Evolutionary conservation across 371 early-diverging fungal genomes (phyloP), one percentile per base, ranked within the genome.

Genomic region (Circinella umbellata): DNA sequence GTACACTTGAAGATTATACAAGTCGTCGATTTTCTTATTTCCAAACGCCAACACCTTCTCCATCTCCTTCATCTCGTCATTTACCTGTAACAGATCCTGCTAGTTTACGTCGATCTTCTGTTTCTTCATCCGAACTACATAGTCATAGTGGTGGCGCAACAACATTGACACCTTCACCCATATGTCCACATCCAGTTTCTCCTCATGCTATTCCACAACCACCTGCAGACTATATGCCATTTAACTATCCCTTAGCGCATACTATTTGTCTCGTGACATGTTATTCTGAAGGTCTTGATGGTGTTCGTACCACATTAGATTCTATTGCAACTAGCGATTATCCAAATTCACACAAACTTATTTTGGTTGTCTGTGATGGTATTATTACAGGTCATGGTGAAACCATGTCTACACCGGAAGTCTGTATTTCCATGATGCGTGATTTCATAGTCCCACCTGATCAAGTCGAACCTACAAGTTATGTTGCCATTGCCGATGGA

Each of bases 401-500:
- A 75, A 76, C 76, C 48, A 77, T 83, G 68, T 91, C 92, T 27
- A 94, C 95, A 14, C 94, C 94, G 0, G 95, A 94, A 66, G 88
- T 91, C 68, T 90, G 94, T 79, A 75, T 91, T 68, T 79, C 91
- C 71, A 94, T 94, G 92, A 89, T 97, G 95, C 85, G 89, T 1
- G 90, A 92, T 69, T 87, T 91, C 66, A 78, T 91, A 34, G 79
- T 90, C 0, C 88, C 88, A 10, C 84, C 83, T 1, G 89, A 92
- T 20, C 82, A 88, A 37, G 92, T 91, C 18, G 55, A 82, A 69
- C 79, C 92, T 5, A 80, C 91, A 63, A 84, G 89, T n/a, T 99
- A 99, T 79, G 87, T 98, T 17, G 95, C 99, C 8, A 92, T 99
- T 68, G 97, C 97, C 3, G 91, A 94, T 69, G 99, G 99, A 4